Percentiles rank a stretch among this genome's conserved stretches.
Evolutionary conservation across 1,284 basidiomycete species (phyloP).

Genomic region (Marasmius fiardii): DNA sequence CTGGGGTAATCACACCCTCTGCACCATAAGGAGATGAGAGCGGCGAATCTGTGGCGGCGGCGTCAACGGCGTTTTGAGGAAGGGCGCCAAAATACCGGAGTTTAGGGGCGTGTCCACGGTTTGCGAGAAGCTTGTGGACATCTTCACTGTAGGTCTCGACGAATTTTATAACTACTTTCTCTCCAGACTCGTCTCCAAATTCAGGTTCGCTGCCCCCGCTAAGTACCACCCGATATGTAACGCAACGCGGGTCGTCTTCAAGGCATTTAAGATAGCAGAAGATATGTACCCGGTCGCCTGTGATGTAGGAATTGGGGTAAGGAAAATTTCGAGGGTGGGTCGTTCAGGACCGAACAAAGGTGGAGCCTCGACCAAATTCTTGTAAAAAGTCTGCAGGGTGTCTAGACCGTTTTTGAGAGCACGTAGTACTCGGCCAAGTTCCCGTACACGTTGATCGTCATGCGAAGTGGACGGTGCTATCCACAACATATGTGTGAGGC

Average conservation of each 20-base stretch:
- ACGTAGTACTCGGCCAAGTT: neutral
- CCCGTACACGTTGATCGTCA: neutral
- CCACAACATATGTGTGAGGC: conserved; percentile 23
- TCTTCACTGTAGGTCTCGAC: neutral
- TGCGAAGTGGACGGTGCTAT: conserved; percentile 9
- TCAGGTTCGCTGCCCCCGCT: no score
- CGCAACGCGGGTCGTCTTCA: neutral
- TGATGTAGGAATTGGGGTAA: neutral
- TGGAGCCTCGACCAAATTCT: no score
- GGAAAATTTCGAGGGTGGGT: neutral
- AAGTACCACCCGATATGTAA: neutral
- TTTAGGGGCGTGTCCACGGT: neutral
- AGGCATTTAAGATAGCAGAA: neutral
- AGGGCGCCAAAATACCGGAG: no score
- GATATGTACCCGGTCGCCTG: neutral
- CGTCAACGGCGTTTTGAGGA: no score
- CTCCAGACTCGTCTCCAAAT: neutral
- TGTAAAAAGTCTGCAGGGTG: no score
- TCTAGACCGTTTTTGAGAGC: neutral
- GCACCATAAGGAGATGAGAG: no score
- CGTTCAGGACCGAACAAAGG: neutral
- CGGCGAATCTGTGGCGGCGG: no score
- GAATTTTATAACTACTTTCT: neutral
- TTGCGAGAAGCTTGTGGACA: neutral
- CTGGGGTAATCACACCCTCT: no score